Conservation (phyloP, 163 green algal genomes). For the Chloromonas sp. region DNA sequence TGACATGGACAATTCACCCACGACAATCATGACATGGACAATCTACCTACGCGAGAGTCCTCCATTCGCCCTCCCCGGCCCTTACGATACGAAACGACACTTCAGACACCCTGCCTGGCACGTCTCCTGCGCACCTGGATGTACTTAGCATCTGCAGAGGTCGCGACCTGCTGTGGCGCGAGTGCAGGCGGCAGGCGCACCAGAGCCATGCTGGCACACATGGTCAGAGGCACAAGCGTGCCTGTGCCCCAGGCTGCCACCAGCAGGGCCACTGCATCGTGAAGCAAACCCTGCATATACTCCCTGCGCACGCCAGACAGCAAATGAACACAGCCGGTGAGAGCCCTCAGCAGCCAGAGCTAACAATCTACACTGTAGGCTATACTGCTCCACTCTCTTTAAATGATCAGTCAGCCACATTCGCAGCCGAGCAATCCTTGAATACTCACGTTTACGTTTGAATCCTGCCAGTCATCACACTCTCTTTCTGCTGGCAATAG, state of each 20-base stretch:
- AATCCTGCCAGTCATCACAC: too few relatives aligned
- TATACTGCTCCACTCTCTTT: background rate
- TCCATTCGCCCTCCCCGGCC: too few relatives aligned
- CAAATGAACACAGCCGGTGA: background rate
- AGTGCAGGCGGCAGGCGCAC: constrained; percentile 35
- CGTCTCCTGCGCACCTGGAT: constrained; percentile 32
- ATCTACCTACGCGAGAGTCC: too few relatives aligned
- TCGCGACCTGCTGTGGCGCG: constrained; percentile 1
- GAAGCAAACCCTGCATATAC: constrained; percentile 4
- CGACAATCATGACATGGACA: too few relatives aligned
- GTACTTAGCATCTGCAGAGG: constrained; percentile 45
- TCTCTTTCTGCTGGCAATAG: too few relatives aligned
- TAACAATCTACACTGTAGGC: background rate
- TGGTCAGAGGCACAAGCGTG: constrained; percentile 26
- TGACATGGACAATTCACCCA: too few relatives aligned
- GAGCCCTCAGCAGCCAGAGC: too few relatives aligned
- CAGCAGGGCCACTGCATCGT: constrained; percentile 15
- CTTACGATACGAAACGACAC: too few relatives aligned
- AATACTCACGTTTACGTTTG: too few relatives aligned
- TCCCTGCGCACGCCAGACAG: background rate
- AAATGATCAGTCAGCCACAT: too few relatives aligned
- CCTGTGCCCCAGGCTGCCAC: constrained; percentile 17
- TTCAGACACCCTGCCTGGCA: too few relatives aligned
- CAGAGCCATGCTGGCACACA: constrained; percentile 47
- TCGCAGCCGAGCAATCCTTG: too few relatives aligned